phyloP scores from a whole-genome alignment of 176 grass and related monocot genomes.

The Carex littledalei region DNA sequence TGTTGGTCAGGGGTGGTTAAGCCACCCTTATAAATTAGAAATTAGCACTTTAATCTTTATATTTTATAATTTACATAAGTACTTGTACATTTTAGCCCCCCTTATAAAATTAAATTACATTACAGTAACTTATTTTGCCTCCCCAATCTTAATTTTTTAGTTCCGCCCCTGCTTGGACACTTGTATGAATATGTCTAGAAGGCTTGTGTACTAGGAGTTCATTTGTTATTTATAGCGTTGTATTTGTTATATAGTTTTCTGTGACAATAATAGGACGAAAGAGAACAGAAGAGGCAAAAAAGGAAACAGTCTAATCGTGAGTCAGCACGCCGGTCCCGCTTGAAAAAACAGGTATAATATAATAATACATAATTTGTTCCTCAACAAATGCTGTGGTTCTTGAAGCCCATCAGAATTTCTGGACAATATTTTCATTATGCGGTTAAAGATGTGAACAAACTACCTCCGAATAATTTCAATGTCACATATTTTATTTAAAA shows the following conservation, averaged over 20 bases:
- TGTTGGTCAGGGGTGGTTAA: too few relatives aligned
- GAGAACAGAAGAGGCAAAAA: constrained; percentile 21
- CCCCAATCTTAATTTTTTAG: too few relatives aligned
- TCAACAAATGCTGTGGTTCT: neutral
- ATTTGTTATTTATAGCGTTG: neutral
- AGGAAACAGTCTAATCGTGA: constrained; percentile 25
- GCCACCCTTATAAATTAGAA: too few relatives aligned
- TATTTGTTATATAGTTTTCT: neutral
- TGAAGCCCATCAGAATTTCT: neutral
- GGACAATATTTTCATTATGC: neutral
- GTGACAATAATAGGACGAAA: constrained; percentile 15
- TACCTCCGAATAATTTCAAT: neutral
- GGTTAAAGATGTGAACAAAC: neutral
- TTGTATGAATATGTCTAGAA: neutral
- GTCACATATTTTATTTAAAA: neutral
- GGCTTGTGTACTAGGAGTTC: neutral
- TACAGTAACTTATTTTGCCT: too few relatives aligned
- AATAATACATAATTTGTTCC: neutral
- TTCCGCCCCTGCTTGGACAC: neutral
- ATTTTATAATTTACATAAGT: too few relatives aligned
- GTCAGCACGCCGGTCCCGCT: constrained; percentile 21
- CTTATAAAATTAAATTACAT: too few relatives aligned
- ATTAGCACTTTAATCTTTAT: too few relatives aligned
- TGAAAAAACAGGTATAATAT: constrained; percentile 21
- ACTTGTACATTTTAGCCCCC: too few relatives aligned